phyloP scores from a whole-genome alignment of 306 rosid species.

The Rosa multiflora region DNA sequence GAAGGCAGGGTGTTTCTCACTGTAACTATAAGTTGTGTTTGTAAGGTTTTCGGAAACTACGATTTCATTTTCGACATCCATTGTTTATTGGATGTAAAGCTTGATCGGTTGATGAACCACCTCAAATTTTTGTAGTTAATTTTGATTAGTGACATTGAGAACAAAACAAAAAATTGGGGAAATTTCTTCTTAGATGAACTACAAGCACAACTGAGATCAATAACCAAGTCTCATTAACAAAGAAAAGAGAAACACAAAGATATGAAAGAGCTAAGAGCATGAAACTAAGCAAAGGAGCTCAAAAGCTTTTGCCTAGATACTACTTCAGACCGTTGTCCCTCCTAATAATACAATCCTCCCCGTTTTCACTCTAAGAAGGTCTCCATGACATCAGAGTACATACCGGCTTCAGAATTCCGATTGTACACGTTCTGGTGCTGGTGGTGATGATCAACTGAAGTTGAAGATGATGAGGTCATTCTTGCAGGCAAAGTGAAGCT shows the following conservation, averaged over 20 bases:
- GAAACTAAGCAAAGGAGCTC: slow-evolving; percentile 43
- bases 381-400: slow-evolving; percentile 93
- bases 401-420: slow-evolving; percentile 66
- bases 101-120: neutral
- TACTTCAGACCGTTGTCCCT: slow-evolving; percentile 28
- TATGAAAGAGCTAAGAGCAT: slow-evolving; percentile 27
- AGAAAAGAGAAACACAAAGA: slow-evolving; percentile 40
- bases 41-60: neutral
- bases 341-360: slow-evolving; percentile 12
- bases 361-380: slow-evolving; percentile 75
- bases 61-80: neutral
- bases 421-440: slow-evolving; percentile 50
- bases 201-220: slow-evolving; percentile 38
- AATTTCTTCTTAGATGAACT: slow-evolving; percentile 31
- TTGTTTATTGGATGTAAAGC: neutral
- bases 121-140: neutral
- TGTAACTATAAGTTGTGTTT: neutral
- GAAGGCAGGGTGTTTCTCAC: neutral
- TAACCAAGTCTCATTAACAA: slow-evolving; percentile 41
- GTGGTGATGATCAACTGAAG: slow-evolving; percentile 73
- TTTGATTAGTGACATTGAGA: neutral
- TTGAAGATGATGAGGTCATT: slow-evolving; percentile 80
- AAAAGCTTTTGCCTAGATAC: slow-evolving; percentile 62
- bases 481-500: slow-evolving; percentile 80
- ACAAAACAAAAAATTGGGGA: neutral